A percentile compares a stretch with the other conserved stretches of the same genome.
Conservation (phyloP, 1,284 basidiomycete species). For the Phellopilus nigrolimitatus region DNA sequence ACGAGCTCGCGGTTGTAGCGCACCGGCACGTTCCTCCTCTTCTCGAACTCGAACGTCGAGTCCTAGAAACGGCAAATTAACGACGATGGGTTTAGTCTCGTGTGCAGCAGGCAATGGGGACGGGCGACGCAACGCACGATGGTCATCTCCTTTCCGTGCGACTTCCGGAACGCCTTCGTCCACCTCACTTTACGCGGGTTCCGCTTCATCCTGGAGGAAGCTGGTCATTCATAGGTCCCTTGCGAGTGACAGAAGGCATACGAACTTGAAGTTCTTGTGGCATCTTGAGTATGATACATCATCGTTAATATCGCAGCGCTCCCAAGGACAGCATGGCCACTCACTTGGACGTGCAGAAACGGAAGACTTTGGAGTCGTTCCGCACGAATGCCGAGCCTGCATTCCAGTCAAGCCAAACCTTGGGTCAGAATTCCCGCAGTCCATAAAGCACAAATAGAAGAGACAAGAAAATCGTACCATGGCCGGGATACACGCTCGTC, state of each 20-base stretch:
- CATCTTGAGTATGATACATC: slow-evolving; percentile 64
- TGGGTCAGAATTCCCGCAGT: not conserved
- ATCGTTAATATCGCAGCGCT: slow-evolving; percentile 19
- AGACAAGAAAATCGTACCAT: slow-evolving; percentile 49
- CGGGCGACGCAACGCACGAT: slow-evolving; percentile 68
- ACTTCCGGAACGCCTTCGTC: slow-evolving; percentile 99
- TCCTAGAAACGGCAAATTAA: slow-evolving; percentile 52
- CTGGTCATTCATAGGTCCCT: slow-evolving; percentile 15
- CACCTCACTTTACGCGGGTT: slow-evolving; percentile 99
- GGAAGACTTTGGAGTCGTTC: slow-evolving; percentile 95
- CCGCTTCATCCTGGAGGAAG: slow-evolving; percentile 85
- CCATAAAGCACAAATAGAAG: not conserved
- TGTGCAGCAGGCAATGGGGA: no score
- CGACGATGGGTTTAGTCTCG: no score
- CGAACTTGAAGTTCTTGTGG: slow-evolving; percentile 96
- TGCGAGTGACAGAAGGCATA: not conserved
- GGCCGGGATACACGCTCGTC: slow-evolving; percentile 91
- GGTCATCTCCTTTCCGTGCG: slow-evolving; percentile 99
- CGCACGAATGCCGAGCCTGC: slow-evolving; percentile 88
- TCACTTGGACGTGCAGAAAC: slow-evolving; percentile 95
- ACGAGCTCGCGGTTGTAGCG: slow-evolving; percentile 96
- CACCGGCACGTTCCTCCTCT: slow-evolving; percentile 95
- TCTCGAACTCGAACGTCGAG: slow-evolving; percentile 99
- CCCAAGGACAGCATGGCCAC: slow-evolving; percentile 26
- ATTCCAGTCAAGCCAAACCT: not conserved